Percentiles rank a stretch among this genome's conserved stretches.
phyloP scores from a whole-genome alignment of 805 yeast species.

The Yarrowia keelungensis region DNA sequence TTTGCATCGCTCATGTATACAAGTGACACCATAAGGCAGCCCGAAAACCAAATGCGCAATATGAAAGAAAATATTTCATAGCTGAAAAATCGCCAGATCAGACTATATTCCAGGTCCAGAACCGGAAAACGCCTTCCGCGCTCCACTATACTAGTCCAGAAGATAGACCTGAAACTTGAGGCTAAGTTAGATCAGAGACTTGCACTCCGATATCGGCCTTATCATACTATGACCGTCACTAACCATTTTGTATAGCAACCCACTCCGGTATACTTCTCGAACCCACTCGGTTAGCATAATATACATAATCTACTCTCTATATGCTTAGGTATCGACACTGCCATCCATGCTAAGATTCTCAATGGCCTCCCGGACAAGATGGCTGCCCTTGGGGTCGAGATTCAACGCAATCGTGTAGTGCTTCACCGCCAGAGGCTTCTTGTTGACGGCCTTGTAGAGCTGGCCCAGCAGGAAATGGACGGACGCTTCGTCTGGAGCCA shows the following conservation, averaged over 20 bases:
- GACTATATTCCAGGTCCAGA: no score
- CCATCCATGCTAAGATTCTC: slow-evolving; percentile 52
- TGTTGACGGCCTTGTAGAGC: slow-evolving; percentile 75
- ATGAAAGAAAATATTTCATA: background rate
- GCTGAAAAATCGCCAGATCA: background rate
- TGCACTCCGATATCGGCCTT: no score
- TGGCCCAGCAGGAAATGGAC: slow-evolving; percentile 91
- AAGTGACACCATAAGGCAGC: slow-evolving; percentile 30
- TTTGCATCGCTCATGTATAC: slow-evolving; percentile 4
- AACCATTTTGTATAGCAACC: no score
- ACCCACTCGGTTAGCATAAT: no score
- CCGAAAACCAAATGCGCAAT: background rate
- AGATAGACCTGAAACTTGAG: no score
- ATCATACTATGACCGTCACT: no score
- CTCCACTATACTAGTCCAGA: no score
- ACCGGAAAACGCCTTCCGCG: no score
- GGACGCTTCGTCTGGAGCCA: slow-evolving; percentile 94
- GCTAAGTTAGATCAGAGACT: no score
- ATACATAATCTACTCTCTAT: background rate
- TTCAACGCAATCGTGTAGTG: slow-evolving; percentile 89
- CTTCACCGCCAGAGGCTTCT: slow-evolving; percentile 77
- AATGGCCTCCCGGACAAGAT: slow-evolving; percentile 82
- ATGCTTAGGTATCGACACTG: background rate
- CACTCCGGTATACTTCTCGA: no score
- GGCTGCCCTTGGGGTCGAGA: slow-evolving; percentile 91